These are phyloP conservation scores for Yarrowia galli DNA, from an alignment of 1,139 yeast genomes.

Conservation along the genomic window DNA sequence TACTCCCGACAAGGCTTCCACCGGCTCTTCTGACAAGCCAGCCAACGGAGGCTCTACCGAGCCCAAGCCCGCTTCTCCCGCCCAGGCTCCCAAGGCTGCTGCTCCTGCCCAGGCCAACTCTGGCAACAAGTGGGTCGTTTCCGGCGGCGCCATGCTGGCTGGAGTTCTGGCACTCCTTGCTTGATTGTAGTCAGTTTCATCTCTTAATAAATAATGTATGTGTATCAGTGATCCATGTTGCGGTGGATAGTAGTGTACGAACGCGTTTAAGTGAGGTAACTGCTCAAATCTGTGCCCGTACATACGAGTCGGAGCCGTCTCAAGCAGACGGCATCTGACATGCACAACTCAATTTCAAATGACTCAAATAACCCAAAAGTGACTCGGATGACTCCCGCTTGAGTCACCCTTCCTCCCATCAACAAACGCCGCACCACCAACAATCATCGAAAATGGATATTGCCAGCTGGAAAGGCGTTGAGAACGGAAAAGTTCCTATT, in stretches of 20 bases:
- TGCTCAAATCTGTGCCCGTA: no score
- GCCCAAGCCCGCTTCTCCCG: not conserved
- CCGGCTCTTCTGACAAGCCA: not conserved
- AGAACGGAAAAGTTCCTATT: conserved; percentile 7
- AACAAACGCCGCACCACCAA: not conserved
- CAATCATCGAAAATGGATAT: conserved; percentile 14
- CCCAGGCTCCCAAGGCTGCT: no score
- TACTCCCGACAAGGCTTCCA: not conserved
- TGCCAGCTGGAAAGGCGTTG: conserved; percentile 25
- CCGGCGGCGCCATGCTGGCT: conserved; percentile 2
- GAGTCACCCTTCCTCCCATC: conserved; percentile 1
- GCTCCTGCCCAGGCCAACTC: conserved; percentile 8
- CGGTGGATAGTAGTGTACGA: not conserved
- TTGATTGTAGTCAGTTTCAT: not conserved
- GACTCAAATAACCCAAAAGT: conserved; percentile 15
- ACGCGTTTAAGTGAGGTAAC: no score
- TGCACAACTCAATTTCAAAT: not conserved
- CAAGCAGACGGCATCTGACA: not conserved
- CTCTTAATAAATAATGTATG: not conserved
- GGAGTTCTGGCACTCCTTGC: conserved; percentile 1
- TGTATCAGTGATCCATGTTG: not conserved
- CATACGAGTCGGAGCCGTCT: no score
- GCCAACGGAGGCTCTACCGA: not conserved
- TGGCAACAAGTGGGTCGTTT: not conserved
- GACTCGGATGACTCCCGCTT: conserved; percentile 27